Evolutionary conservation across 768 basidiomycete genomes (phyloP).

Genomic region (Kwoniella sp.): DNA sequence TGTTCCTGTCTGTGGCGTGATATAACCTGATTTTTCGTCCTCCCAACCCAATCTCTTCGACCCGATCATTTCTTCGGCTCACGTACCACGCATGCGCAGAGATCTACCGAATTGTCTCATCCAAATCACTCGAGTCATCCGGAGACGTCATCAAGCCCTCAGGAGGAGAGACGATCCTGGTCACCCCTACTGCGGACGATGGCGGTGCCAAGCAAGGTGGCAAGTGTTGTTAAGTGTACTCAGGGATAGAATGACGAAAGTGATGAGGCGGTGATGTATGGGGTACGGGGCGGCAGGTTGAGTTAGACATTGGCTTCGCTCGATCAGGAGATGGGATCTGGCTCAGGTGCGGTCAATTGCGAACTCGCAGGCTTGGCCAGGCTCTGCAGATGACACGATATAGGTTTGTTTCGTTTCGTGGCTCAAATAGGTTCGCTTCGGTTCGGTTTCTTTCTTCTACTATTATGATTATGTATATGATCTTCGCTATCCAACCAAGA

Average conservation of each 20-base stretch:
- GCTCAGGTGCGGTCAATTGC: too few species aligned
- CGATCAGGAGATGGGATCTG: too few species aligned
- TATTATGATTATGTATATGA: neutral
- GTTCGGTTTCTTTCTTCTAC: neutral
- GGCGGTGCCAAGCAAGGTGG: constrained; percentile 56
- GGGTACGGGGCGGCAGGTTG: too few species aligned
- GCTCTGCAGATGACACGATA: neutral
- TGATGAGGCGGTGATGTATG: neutral
- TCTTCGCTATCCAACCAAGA: too few species aligned
- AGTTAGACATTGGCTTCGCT: too few species aligned
- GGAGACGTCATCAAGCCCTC: constrained; percentile 73
- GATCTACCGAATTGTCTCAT: constrained; percentile 95
- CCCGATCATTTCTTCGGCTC: too few species aligned
- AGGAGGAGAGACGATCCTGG: constrained; percentile 76
- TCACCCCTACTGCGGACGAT: constrained; percentile 66
- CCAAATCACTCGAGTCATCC: constrained; percentile 87
- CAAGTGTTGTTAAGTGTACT: constrained; percentile 59
- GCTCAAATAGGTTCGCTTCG: neutral
- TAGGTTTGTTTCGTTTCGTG: neutral
- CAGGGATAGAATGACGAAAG: neutral
- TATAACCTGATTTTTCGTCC: too few species aligned
- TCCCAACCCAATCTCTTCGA: too few species aligned
- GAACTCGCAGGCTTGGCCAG: too few species aligned
- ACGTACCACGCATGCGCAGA: constrained; percentile 61
- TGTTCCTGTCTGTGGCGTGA: too few species aligned